These are phyloP conservation scores for Claviceps digitariae DNA, from an alignment of 2,329 filamentous ascomycete species.

Conservation along the genomic window DNA sequence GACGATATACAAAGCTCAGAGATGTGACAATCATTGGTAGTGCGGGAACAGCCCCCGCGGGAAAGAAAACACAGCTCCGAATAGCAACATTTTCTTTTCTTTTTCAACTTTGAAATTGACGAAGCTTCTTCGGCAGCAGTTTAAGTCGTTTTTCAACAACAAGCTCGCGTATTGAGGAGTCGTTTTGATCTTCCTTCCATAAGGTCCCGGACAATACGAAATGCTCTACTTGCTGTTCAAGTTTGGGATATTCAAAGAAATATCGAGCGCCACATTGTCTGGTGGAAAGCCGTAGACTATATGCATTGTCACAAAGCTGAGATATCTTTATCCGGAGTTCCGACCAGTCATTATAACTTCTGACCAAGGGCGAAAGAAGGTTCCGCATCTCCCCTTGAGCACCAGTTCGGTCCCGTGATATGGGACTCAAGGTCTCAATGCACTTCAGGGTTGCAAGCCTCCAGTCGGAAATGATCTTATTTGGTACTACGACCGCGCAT, in stretches of 20 bases:
- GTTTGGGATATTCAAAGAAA: neutral
- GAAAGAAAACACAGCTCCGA: too few species aligned
- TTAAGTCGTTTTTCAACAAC: too few species aligned
- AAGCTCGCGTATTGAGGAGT: too few species aligned
- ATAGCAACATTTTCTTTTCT: too few species aligned
- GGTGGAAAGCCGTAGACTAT: neutral
- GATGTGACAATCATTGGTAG: too few species aligned
- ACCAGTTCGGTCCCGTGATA: fast-evolving
- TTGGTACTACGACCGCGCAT: neutral
- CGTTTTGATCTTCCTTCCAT: neutral
- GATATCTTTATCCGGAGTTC: neutral
- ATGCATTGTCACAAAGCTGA: neutral
- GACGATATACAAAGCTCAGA: too few species aligned
- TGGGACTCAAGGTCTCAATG: neutral
- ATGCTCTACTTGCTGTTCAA: neutral
- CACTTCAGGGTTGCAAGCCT: neutral
- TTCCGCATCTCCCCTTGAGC: neutral
- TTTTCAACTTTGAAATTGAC: too few species aligned
- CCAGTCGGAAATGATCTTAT: neutral
- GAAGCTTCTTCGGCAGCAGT: too few species aligned
- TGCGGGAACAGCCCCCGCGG: too few species aligned
- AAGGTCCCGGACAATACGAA: neutral
- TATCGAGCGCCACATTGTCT: neutral
- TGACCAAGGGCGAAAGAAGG: neutral
- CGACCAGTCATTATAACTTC: fast-evolving